These are phyloP conservation scores for Prunus kanzakura DNA, from an alignment of 306 rosid species.

Conservation along the genomic window DNA sequence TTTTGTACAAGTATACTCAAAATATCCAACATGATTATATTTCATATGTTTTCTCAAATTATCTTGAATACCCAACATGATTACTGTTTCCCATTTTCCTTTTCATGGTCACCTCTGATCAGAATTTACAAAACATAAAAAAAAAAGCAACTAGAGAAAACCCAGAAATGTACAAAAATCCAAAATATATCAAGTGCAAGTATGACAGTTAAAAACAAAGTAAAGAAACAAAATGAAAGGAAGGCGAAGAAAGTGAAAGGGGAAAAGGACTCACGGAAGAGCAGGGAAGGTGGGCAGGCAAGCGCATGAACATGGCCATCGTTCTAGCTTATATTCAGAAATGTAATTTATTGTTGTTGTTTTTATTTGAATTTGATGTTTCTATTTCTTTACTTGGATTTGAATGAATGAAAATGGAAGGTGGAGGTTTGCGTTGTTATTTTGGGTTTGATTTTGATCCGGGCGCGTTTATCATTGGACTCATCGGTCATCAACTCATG, in stretches of 20 bases:
- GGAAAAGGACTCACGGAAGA: constrained; percentile 26
- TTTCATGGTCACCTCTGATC: not conserved
- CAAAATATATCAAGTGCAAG: not conserved
- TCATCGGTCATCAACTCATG: not conserved
- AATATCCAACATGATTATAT: not conserved
- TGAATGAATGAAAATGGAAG: not conserved
- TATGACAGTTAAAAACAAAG: not conserved
- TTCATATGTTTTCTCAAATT: not conserved
- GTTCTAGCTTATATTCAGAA: not conserved
- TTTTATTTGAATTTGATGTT: not conserved
- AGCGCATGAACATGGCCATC: constrained; percentile 35
- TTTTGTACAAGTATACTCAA: not conserved
- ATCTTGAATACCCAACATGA: not conserved
- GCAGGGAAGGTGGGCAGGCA: constrained; percentile 21
- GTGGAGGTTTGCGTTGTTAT: not conserved
- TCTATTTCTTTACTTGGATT: not conserved
- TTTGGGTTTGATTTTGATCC: not conserved
- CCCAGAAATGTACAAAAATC: not conserved
- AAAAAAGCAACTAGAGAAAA: not conserved
- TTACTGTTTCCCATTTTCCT: not conserved
- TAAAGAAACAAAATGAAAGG: not conserved
- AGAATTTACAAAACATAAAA: not conserved
- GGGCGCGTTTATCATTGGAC: not conserved
- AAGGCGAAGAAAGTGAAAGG: not conserved
- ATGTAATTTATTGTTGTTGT: not conserved